Evolutionary conservation across 495 filamentous ascomycete species (phyloP).

Genomic region (Platismatia glauca): DNA sequence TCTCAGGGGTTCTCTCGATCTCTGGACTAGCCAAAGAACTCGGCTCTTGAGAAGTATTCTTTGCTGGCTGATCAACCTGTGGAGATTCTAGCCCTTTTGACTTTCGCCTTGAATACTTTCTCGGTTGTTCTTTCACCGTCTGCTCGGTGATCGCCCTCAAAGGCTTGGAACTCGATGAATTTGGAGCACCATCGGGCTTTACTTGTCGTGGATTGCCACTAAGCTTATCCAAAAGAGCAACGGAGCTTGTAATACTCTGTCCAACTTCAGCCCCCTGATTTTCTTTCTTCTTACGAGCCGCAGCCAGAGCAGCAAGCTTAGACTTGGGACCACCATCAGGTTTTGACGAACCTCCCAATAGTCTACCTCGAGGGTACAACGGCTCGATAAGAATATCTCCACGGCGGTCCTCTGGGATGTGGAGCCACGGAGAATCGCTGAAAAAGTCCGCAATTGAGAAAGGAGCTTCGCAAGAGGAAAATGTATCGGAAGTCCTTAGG

Average conservation of each 20-base stretch:
- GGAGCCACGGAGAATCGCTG: constrained; percentile 76
- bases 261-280: constrained; percentile 41
- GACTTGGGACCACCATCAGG: constrained; percentile 60
- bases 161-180: not conserved
- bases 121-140: not conserved
- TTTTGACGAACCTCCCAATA: constrained; percentile 66
- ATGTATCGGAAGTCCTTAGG: not conserved
- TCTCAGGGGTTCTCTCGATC: not conserved
- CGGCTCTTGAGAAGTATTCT: not conserved
- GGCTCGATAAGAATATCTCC: constrained; percentile 59
- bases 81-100: not conserved
- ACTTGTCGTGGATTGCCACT: constrained; percentile 2
- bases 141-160: not conserved
- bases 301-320: constrained; percentile 82
- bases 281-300: constrained; percentile 77
- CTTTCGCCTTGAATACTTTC: constrained; percentile 11
- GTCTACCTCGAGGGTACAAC: constrained; percentile 46
- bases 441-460: constrained; percentile 56
- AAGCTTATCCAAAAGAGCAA: constrained; percentile 21
- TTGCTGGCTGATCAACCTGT: not conserved
- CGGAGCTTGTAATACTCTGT: constrained; percentile 15
- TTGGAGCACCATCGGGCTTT: constrained; percentile 2
- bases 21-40: not conserved
- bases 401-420: constrained; percentile 59
- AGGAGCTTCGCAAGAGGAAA: not conserved